Conservation (phyloP, 2,329 filamentous ascomycete species). For the Thielaviopsis punctulata region DNA sequence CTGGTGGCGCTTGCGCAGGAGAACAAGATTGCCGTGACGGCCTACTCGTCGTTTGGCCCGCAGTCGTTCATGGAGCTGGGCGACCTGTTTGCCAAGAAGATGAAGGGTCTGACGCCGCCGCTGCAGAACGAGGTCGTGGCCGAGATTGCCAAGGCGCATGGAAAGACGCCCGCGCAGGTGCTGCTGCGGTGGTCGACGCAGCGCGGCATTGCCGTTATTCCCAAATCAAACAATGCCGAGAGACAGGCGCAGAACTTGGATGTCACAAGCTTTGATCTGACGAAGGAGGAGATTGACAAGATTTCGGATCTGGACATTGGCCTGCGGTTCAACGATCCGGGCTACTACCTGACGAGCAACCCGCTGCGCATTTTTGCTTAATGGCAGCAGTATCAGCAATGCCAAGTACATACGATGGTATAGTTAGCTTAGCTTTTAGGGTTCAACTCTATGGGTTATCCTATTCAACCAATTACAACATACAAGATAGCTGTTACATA, state of each 20-base stretch:
- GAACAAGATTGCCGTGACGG: conserved; percentile 58
- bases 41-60: conserved; percentile 72
- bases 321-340: conserved; percentile 58
- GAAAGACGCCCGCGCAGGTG: conserved; percentile 62
- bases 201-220: conserved; percentile 63
- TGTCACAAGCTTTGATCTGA: conserved; percentile 47
- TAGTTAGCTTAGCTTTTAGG: too few relatives aligned
- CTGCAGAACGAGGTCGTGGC: conserved; percentile 53
- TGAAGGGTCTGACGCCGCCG: conserved; percentile 46
- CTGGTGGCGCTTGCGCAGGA: conserved; percentile 52
- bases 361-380: conserved; percentile 37
- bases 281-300: conserved; percentile 45
- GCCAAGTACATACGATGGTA: too few relatives aligned
- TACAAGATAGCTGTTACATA: too few relatives aligned
- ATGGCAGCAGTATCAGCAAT: too few relatives aligned
- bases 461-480: too few relatives aligned
- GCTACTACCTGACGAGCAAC: conserved; percentile 22
- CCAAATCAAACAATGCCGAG: conserved; percentile 45
- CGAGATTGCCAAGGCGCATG: conserved; percentile 48
- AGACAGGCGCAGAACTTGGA: conserved; percentile 49
- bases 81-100: conserved; percentile 25
- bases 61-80: conserved; percentile 60
- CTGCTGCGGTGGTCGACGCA: conserved; percentile 79
- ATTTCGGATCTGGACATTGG: conserved; percentile 48
- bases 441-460: too few relatives aligned